Conservation (phyloP, 371 early-diverging fungal species). For the Synchytrium microbalum region DNA sequence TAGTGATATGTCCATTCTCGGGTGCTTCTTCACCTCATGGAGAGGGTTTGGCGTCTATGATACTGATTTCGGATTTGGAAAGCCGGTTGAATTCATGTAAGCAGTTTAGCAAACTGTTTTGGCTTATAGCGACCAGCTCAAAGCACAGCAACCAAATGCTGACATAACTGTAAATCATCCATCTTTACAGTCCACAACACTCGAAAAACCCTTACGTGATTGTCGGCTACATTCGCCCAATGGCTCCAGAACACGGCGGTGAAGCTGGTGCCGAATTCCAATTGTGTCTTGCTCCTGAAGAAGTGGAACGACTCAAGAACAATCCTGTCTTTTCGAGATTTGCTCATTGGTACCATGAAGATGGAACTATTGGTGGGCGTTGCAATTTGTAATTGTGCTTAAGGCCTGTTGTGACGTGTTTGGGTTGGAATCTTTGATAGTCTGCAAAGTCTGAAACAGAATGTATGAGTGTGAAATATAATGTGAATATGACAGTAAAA, state of each 20-base stretch:
- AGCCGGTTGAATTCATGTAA: background rate
- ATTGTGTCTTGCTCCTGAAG: background rate
- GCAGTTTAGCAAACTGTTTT: too few species aligned
- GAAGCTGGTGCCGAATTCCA: background rate
- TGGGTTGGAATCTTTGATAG: too few species aligned
- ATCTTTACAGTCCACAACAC: background rate
- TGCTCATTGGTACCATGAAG: background rate
- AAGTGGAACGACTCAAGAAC: background rate
- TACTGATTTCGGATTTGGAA: background rate
- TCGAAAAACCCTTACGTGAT: background rate
- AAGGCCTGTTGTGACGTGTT: too few species aligned
- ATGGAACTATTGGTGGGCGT: background rate
- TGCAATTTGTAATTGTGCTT: too few species aligned
- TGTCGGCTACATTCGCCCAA: background rate
- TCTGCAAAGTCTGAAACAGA: too few species aligned
- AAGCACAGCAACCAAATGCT: background rate
- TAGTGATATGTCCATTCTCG: background rate
- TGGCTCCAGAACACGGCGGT: background rate
- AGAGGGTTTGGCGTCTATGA: background rate
- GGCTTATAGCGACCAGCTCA: too few species aligned
- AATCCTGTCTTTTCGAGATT: background rate
- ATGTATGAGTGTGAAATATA: too few species aligned
- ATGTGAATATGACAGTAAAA: too few species aligned
- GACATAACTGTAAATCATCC: too few species aligned
- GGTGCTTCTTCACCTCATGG: background rate